A percentile compares a stretch with the other conserved stretches of the same genome.
Evolutionary conservation across 805 yeast species (phyloP).

Genomic region (Candida patagonica): DNA sequence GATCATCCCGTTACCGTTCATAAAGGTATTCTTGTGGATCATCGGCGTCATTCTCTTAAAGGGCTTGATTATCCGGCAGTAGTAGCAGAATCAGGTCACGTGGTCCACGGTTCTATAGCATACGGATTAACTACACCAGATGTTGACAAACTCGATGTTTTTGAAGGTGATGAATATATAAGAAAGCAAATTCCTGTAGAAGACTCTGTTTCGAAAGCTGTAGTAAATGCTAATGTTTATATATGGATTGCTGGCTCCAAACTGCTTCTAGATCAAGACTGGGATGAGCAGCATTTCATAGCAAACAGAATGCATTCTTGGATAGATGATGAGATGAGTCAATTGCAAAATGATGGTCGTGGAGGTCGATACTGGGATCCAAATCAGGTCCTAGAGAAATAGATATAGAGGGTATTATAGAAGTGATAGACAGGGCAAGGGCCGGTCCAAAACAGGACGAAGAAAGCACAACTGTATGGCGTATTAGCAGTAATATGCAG

Average conservation of each 20-base stretch:
- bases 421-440: too few species aligned
- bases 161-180: conserved; percentile 22
- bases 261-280: conserved; percentile 12
- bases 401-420: neutral
- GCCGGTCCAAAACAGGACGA: too few species aligned
- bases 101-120: conserved; percentile 17
- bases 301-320: conserved; percentile 13
- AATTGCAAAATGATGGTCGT: conserved; percentile 7
- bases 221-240: conserved; percentile 13
- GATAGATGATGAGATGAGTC: conserved; percentile 16
- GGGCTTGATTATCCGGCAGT: conserved; percentile 20
- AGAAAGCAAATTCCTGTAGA: conserved; percentile 12
- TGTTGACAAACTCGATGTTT: conserved; percentile 16
- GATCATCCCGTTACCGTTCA: conserved; percentile 7
- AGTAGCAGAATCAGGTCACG: conserved; percentile 1
- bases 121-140: conserved; percentile 13
- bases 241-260: conserved; percentile 15
- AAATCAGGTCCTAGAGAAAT: neutral
- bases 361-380: conserved; percentile 14
- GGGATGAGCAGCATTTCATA: conserved; percentile 19
- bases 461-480: too few species aligned
- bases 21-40: conserved; percentile 13
- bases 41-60: conserved; percentile 14
- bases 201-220: conserved; percentile 6
- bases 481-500: too few species aligned